Conservation (phyloP, 768 basidiomycete genomes). For the Cystobasidium ongulense region DNA sequence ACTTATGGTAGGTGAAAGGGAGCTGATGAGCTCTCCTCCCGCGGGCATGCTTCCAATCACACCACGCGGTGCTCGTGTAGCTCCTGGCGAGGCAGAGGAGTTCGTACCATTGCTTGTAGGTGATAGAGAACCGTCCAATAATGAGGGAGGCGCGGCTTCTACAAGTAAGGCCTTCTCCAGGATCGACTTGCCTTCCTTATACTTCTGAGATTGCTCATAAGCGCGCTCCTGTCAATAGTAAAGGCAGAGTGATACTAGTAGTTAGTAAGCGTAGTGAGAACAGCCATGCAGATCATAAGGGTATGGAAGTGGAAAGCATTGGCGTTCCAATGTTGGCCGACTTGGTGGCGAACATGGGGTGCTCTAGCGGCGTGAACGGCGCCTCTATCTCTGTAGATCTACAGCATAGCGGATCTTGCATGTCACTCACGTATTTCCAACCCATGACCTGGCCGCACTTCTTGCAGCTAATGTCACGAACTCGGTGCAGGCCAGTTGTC, state of each 20-base stretch:
- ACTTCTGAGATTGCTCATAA: conserved; percentile 80
- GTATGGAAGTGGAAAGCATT: background rate
- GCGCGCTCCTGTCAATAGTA: conserved; percentile 80
- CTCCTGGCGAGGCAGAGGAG: background rate
- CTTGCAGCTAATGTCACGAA: conserved; percentile 87
- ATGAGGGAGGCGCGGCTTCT: background rate
- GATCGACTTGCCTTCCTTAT: conserved; percentile 98
- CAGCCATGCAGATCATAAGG: too few species aligned
- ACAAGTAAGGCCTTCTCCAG: conserved; percentile 54
- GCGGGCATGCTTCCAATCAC: background rate
- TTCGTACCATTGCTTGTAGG: background rate
- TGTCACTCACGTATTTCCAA: conserved; percentile 86
- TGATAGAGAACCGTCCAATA: background rate
- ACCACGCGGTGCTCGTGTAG: background rate
- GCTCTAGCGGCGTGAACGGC: too few species aligned
- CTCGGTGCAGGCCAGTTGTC: conserved; percentile 94
- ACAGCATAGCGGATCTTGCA: background rate
- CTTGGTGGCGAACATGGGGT: background rate
- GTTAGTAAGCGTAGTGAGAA: too few species aligned
- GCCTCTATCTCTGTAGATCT: background rate
- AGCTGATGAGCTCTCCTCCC: background rate
- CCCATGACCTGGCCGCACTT: conserved; percentile 80
- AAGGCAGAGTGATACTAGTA: background rate
- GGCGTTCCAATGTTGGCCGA: background rate
- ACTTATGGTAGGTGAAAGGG: background rate